These are phyloP conservation scores for Puccinia brachypodii DNA, from an alignment of 1,284 basidiomycete species.

Conservation along the genomic window DNA sequence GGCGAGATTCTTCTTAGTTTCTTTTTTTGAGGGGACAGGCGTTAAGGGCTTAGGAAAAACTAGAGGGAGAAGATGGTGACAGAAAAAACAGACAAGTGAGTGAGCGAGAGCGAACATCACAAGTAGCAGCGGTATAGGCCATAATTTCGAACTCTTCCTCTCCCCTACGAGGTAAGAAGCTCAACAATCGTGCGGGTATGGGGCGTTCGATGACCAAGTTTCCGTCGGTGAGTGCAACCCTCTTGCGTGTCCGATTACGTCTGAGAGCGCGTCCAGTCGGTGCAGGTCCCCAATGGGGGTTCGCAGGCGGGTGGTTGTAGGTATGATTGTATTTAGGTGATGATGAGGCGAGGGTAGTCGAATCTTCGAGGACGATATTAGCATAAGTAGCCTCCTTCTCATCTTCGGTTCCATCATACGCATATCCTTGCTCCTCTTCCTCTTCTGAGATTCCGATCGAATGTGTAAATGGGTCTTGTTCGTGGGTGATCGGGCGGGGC, in stretches of 20 bases:
- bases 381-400: slow-evolving; percentile 20
- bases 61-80: not conserved
- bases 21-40: not conserved
- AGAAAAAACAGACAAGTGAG: slow-evolving; percentile 13
- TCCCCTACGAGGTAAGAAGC: slow-evolving; percentile 73
- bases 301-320: not conserved
- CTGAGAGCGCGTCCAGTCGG: slow-evolving; percentile 73
- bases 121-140: slow-evolving; percentile 80
- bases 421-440: slow-evolving; percentile 16
- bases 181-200: slow-evolving; percentile 74
- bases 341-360: not conserved
- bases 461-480: slow-evolving; percentile 11
- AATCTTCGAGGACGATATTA: slow-evolving; percentile 17
- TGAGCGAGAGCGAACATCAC: slow-evolving; percentile 62
- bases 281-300: slow-evolving; percentile 76
- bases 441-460: slow-evolving; percentile 10
- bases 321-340: not conserved
- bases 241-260: slow-evolving; percentile 61
- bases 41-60: too few relatives aligned
- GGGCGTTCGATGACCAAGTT: slow-evolving; percentile 80
- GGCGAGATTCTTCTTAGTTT: not conserved
- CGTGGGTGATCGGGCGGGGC: slow-evolving; percentile 9
- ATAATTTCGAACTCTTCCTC: slow-evolving; percentile 81
- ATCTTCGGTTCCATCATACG: slow-evolving; percentile 19
- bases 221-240: slow-evolving; percentile 66